A percentile compares a stretch with the other conserved stretches of the same genome.
Evolutionary conservation across 306 rosid genomes (phyloP).

Genomic region (Fragaria vesca): DNA sequence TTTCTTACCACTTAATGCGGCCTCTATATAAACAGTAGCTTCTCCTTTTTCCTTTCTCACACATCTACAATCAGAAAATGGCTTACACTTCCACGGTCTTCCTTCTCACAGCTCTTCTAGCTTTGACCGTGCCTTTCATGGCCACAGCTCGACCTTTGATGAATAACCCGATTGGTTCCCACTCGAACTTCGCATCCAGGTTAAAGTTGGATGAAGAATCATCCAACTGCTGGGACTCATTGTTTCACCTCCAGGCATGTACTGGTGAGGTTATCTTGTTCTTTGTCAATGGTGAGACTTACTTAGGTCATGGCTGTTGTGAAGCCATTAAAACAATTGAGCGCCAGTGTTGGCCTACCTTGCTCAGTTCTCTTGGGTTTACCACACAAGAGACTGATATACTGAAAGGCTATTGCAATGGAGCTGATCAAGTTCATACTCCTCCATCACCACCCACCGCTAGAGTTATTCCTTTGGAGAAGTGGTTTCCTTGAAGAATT

Average conservation of each 20-base stretch:
- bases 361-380: slow-evolving; percentile 54
- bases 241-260: slow-evolving; percentile 56
- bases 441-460: slow-evolving; percentile 14
- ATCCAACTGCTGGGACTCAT: slow-evolving; percentile 58
- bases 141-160: slow-evolving; percentile 21
- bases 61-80: slow-evolving; percentile 24
- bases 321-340: slow-evolving; percentile 45
- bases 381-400: slow-evolving; percentile 53
- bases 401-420: slow-evolving; percentile 55
- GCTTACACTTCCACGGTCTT: slow-evolving; percentile 18
- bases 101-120: slow-evolving; percentile 16
- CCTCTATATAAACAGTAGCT: slow-evolving; percentile 11
- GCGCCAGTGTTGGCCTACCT: slow-evolving; percentile 67
- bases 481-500: slow-evolving; percentile 3
- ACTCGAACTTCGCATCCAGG: slow-evolving; percentile 24
- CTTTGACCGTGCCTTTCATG: slow-evolving; percentile 3
- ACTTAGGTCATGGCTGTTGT: slow-evolving; percentile 57
- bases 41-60: background rate
- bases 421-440: slow-evolving; percentile 6
- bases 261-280: slow-evolving; percentile 54
- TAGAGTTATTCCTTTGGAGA: slow-evolving; percentile 1
- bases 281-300: slow-evolving; percentile 53
- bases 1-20: background rate
- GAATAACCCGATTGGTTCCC: background rate
- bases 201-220: slow-evolving; percentile 47